Evolutionary conservation across 257 asterid species (phyloP).

Genomic region (Eucommia ulmoides): DNA sequence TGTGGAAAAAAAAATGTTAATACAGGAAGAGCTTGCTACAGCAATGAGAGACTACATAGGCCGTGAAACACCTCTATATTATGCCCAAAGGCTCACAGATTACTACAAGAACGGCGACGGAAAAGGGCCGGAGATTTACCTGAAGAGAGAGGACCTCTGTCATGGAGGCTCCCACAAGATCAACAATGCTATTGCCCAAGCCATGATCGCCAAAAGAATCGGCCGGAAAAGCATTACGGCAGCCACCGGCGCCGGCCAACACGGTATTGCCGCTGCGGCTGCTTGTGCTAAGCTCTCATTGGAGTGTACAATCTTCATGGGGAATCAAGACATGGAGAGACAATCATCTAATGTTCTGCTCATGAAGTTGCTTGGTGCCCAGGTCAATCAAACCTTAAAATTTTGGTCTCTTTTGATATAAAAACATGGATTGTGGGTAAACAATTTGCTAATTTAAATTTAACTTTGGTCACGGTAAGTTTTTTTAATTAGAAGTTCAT

Average conservation of each 20-base stretch:
- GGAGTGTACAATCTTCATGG: neutral
- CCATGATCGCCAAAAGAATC: neutral
- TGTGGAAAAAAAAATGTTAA: neutral
- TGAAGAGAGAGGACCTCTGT: neutral
- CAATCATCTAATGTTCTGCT: neutral
- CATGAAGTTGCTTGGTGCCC: constrained; percentile 1
- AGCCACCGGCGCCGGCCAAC: constrained; percentile 2
- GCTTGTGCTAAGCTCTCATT: constrained; percentile 1
- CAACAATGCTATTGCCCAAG: neutral
- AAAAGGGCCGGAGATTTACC: neutral
- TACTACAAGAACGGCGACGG: neutral
- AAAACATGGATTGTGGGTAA: too few relatives aligned
- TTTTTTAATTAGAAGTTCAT: too few relatives aligned
- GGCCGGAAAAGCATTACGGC: neutral
- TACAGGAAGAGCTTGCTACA: neutral
- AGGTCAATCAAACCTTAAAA: neutral
- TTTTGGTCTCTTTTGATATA: too few relatives aligned
- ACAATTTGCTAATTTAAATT: too few relatives aligned
- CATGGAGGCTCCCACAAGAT: constrained; percentile 2
- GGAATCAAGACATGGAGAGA: neutral
- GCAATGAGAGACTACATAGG: neutral
- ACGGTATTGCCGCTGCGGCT: neutral
- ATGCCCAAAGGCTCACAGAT: neutral
- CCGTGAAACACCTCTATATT: neutral
- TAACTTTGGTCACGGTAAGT: too few relatives aligned